Evolutionary conservation across 2,329 filamentous ascomycete species (phyloP).

Genomic region (Verticillium longisporum): DNA sequence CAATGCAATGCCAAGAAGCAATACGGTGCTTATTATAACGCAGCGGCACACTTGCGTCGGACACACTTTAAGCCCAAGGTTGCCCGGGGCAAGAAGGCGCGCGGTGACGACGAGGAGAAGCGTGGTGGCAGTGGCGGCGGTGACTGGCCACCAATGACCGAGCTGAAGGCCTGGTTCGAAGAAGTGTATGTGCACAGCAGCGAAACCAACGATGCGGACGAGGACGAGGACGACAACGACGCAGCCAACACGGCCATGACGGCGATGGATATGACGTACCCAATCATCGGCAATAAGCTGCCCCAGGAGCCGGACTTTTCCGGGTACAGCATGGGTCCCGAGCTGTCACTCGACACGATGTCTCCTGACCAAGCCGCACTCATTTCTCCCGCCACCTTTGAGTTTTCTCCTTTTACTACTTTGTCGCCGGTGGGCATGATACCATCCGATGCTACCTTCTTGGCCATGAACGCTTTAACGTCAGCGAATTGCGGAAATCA

Average conservation of each 20-base stretch:
- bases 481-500: conserved; percentile 7
- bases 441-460: conserved; percentile 10
- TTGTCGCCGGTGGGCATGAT: conserved; percentile 9
- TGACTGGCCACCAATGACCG: conserved; percentile 48
- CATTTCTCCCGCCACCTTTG: conserved; percentile 5
- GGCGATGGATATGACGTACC: not conserved
- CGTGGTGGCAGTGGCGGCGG: conserved; percentile 48
- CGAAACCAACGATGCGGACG: conserved; percentile 19
- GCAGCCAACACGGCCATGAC: not conserved
- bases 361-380: not conserved
- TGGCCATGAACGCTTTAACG: conserved; percentile 8
- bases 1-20: conserved; percentile 69
- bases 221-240: conserved; percentile 11
- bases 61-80: conserved; percentile 74
- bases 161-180: conserved; percentile 54
- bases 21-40: conserved; percentile 92
- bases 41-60: conserved; percentile 80
- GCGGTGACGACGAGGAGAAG: conserved; percentile 35
- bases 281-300: not conserved
- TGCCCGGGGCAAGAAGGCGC: conserved; percentile 34
- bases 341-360: not conserved
- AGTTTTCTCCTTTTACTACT: conserved; percentile 6
- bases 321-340: not conserved
- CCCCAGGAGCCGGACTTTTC: not conserved
- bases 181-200: conserved; percentile 38